These are phyloP conservation scores for Globisporangium middletonii DNA, from an alignment of 352 stramenopile species.

Conservation along the genomic window DNA sequence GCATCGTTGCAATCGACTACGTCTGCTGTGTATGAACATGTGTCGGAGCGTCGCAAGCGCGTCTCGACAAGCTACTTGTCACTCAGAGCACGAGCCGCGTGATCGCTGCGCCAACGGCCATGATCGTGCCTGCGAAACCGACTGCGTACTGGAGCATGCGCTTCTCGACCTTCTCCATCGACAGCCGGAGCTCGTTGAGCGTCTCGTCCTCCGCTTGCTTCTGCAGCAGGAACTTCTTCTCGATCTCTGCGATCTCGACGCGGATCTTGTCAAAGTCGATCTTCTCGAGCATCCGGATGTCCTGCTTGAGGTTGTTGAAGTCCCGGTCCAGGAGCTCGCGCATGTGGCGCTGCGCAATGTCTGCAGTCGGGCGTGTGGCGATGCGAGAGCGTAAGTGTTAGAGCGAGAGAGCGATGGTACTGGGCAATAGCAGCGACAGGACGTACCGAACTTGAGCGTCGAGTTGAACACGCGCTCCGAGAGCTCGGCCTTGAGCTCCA, in stretches of 20 bases:
- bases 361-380: conserved; percentile 15
- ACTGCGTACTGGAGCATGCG: conserved; percentile 86
- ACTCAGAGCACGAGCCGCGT: conserved; percentile 64
- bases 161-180: conserved; percentile 88
- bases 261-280: conserved; percentile 89
- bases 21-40: neutral
- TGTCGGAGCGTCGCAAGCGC: neutral
- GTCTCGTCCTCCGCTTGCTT: conserved; percentile 87
- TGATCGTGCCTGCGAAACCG: conserved; percentile 84
- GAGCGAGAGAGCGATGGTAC: neutral
- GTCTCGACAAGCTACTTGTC: neutral
- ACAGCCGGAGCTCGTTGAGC: conserved; percentile 78
- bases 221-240: conserved; percentile 87
- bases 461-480: conserved; percentile 87
- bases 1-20: neutral
- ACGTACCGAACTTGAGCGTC: conserved; percentile 82
- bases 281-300: conserved; percentile 89
- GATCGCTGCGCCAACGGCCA: conserved; percentile 75
- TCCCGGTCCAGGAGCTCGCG: conserved; percentile 83
- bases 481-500: conserved; percentile 80
- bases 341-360: conserved; percentile 86
- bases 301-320: conserved; percentile 88
- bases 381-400: neutral
- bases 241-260: conserved; percentile 81
- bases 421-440: neutral